Percentiles rank a stretch among this genome's conserved stretches.
Evolutionary conservation across 768 basidiomycete species (phyloP).

Genomic region (Termitomyces sp.): DNA sequence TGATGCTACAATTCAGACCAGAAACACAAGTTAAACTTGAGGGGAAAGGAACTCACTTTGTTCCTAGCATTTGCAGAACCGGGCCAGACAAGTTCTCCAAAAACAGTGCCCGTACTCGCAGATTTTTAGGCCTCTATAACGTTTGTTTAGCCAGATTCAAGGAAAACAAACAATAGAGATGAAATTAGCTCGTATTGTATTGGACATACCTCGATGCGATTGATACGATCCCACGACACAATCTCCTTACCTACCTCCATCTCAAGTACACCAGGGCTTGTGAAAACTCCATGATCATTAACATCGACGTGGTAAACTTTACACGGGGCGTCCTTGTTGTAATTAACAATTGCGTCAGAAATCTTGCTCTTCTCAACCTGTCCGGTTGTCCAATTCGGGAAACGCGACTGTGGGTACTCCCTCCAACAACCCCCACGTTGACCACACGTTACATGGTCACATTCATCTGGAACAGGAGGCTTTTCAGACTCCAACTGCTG

Average conservation of each 20-base stretch:
- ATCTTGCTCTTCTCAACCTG: conserved; percentile 40
- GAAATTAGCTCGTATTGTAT: background rate
- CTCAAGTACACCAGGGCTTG: conserved; percentile 17
- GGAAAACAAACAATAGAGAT: background rate
- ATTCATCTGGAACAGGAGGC: conserved; percentile 30
- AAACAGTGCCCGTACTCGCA: conserved; percentile 46
- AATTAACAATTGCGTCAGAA: conserved; percentile 26
- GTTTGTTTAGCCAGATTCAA: background rate
- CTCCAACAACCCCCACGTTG: conserved; percentile 27
- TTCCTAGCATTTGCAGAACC: conserved; percentile 55
- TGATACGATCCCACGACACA: conserved; percentile 34
- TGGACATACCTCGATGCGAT: conserved; percentile 27
- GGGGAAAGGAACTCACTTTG: conserved; percentile 30
- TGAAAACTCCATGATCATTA: conserved; percentile 29
- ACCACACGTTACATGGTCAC: conserved; percentile 29
- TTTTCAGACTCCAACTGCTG: conserved; percentile 23
- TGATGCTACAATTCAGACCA: background rate
- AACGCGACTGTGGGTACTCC: conserved; percentile 39
- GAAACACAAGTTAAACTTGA: background rate
- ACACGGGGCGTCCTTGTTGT: conserved; percentile 20
- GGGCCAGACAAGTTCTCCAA: conserved; percentile 47
- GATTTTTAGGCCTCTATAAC: conserved; percentile 24
- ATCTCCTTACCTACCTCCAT: conserved; percentile 19
- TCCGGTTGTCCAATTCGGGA: conserved; percentile 49
- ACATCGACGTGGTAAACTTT: conserved; percentile 37